Percentiles rank a stretch among this genome's conserved stretches.
Conservation (phyloP, 2,329 filamentous ascomycete species). For the Claviceps lovelessii region DNA sequence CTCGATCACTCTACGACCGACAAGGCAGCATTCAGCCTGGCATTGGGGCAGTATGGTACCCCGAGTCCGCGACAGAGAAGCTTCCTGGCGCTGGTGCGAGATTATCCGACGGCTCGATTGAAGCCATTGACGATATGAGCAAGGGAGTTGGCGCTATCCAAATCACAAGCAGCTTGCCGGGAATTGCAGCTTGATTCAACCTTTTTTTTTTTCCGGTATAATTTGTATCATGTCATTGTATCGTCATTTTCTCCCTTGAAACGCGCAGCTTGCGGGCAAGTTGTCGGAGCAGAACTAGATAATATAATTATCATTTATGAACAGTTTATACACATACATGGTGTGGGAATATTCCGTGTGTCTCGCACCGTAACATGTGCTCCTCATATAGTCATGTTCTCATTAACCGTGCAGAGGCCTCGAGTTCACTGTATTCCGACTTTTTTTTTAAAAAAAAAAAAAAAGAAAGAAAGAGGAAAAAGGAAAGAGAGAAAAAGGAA, state of each 20-base stretch:
- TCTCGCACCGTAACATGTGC: too few species aligned
- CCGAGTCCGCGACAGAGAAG: background rate
- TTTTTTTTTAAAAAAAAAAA: too few species aligned
- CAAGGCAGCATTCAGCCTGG: constrained; percentile 4
- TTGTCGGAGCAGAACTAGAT: background rate
- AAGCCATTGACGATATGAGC: background rate
- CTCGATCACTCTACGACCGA: constrained; percentile 48
- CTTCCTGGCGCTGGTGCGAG: background rate
- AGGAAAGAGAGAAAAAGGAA: too few species aligned
- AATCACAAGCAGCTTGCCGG: background rate
- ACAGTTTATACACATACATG: too few species aligned
- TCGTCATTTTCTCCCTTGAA: background rate
- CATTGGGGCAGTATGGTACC: constrained; percentile 2
- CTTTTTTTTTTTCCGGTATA: background rate
- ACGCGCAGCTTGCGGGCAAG: background rate
- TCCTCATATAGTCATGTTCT: too few species aligned
- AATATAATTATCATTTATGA: too few species aligned
- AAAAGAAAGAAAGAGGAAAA: background rate
- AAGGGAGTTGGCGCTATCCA: background rate
- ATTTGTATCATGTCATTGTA: background rate
- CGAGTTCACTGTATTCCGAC: too few species aligned
- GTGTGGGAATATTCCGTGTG: too few species aligned
- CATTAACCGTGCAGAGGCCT: too few species aligned
- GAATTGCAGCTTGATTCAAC: background rate
- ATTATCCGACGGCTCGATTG: background rate